These are phyloP conservation scores for Coprinopsis cinerea DNA, from an alignment of 768 basidiomycete species.

Conservation along the genomic window DNA sequence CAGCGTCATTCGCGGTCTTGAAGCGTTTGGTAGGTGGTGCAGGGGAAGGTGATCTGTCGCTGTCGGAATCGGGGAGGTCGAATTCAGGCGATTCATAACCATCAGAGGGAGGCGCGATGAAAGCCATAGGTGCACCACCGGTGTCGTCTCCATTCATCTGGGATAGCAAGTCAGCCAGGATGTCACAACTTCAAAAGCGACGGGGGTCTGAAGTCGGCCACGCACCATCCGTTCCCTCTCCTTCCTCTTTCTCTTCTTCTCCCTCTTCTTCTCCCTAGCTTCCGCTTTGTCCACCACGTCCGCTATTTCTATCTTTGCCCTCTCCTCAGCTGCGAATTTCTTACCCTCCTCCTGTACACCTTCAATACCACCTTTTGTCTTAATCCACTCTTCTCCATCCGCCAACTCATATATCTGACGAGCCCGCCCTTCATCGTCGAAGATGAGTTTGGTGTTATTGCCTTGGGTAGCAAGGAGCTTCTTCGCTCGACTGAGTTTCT, in stretches of 20 bases:
- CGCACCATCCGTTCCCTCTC: conserved; percentile 54
- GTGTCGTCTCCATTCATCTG: conserved; percentile 27
- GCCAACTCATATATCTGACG: conserved; percentile 83
- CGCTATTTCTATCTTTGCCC: conserved; percentile 59
- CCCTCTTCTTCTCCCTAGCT: conserved; percentile 81
- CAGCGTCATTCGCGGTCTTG: conserved; percentile 4
- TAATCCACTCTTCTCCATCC: conserved; percentile 65
- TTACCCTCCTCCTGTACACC: conserved; percentile 62
- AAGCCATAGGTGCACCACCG: conserved; percentile 27
- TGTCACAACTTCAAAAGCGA: conserved; percentile 2
- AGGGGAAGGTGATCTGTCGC: conserved; percentile 23
- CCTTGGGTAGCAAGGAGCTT: conserved; percentile 64
- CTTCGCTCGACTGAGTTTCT: conserved; percentile 67
- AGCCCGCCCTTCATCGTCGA: conserved; percentile 81
- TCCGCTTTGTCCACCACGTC: conserved; percentile 77
- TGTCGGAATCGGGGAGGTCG: conserved; percentile 39
- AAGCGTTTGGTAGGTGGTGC: conserved; percentile 24
- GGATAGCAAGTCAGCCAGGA: conserved; percentile 10
- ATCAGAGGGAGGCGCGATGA: conserved; percentile 30
- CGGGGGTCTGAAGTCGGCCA: too few relatives aligned
- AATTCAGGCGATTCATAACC: conserved; percentile 73
- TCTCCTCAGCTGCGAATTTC: conserved; percentile 69
- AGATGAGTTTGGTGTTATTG: conserved; percentile 69
- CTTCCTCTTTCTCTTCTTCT: conserved; percentile 91
- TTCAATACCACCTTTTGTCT: conserved; percentile 54